Evolutionary conservation across 352 stramenopile genomes (phyloP).

Genomic region (Hyaloperonospora arabidopsidis): DNA sequence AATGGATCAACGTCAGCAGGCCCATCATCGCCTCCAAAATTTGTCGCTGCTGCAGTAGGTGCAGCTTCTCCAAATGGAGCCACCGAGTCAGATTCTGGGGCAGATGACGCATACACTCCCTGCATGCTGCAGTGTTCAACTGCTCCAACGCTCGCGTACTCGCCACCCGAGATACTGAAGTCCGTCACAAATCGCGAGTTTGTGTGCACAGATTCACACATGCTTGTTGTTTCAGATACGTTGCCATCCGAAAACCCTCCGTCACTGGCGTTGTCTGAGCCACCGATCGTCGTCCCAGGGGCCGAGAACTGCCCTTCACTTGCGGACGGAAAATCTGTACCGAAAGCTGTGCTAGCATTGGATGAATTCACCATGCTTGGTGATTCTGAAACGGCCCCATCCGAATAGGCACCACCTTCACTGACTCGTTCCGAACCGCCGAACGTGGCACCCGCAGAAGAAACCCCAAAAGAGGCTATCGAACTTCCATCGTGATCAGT

Average conservation of each 20-base stretch:
- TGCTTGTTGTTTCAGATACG: conserved; percentile 44
- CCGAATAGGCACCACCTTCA: conserved; percentile 54
- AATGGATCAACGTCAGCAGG: conserved; percentile 41
- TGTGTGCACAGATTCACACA: conserved; percentile 39
- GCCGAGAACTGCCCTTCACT: conserved; percentile 63
- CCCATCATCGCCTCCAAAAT: conserved; percentile 22
- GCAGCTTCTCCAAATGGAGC: conserved; percentile 15
- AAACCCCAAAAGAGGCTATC: conserved; percentile 61
- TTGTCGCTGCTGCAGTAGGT: conserved; percentile 9
- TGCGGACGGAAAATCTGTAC: conserved; percentile 66
- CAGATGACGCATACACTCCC: conserved; percentile 23
- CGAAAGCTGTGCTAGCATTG: conserved; percentile 68
- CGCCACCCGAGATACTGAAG: conserved; percentile 25
- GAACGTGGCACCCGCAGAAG: conserved; percentile 70
- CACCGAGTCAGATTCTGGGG: conserved; percentile 19
- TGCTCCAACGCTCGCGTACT: conserved; percentile 32
- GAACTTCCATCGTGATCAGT: conserved; percentile 45
- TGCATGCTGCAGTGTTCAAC: conserved; percentile 11
- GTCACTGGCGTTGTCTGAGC: conserved; percentile 52
- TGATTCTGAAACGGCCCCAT: conserved; percentile 60
- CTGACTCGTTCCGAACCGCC: conserved; percentile 62
- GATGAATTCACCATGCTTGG: conserved; percentile 64
- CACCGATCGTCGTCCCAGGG: conserved; percentile 50
- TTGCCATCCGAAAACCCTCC: conserved; percentile 53
- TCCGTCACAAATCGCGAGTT: conserved; percentile 34